These are phyloP conservation scores for Paspalum notatum DNA, from an alignment of 176 grass and related monocot species.

Conservation along the genomic window DNA sequence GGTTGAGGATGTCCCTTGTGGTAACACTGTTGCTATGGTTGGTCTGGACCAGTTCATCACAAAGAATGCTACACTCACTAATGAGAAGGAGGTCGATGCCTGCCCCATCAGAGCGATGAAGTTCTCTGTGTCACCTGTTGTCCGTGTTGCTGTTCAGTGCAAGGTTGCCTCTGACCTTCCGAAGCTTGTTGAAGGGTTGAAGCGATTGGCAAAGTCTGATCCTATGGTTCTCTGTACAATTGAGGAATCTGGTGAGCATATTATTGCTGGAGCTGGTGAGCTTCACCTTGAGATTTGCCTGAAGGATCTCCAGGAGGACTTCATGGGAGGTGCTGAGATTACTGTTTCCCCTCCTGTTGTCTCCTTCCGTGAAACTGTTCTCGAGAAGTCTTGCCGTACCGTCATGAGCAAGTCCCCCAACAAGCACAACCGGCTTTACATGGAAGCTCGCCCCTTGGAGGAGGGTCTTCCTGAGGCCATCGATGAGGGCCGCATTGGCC, in stretches of 20 bases:
- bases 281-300: slow-evolving; percentile 80
- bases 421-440: slow-evolving; percentile 84
- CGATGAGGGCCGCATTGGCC: slow-evolving; percentile 69
- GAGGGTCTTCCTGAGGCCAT: slow-evolving; percentile 74
- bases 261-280: slow-evolving; percentile 76
- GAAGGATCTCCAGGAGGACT: slow-evolving; percentile 82
- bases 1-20: slow-evolving; percentile 73
- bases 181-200: slow-evolving; percentile 80
- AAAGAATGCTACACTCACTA: slow-evolving; percentile 79
- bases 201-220: slow-evolving; percentile 74
- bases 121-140: slow-evolving; percentile 76
- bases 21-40: slow-evolving; percentile 81
- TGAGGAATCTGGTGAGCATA: slow-evolving; percentile 76
- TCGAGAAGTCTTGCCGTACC: slow-evolving; percentile 71
- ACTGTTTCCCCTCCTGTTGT: slow-evolving; percentile 65
- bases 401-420: slow-evolving; percentile 86
- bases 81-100: slow-evolving; percentile 73
- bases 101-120: slow-evolving; percentile 84
- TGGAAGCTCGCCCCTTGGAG: slow-evolving; percentile 72
- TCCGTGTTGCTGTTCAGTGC: slow-evolving; percentile 77
- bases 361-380: slow-evolving; percentile 86
- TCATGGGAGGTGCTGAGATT: slow-evolving; percentile 81
- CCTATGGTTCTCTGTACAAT: slow-evolving; percentile 76
- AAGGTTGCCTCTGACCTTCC: slow-evolving; percentile 76
- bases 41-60: slow-evolving; percentile 81